phyloP scores from a whole-genome alignment of 805 yeast species.

The Yamadazyma sp. region DNA sequence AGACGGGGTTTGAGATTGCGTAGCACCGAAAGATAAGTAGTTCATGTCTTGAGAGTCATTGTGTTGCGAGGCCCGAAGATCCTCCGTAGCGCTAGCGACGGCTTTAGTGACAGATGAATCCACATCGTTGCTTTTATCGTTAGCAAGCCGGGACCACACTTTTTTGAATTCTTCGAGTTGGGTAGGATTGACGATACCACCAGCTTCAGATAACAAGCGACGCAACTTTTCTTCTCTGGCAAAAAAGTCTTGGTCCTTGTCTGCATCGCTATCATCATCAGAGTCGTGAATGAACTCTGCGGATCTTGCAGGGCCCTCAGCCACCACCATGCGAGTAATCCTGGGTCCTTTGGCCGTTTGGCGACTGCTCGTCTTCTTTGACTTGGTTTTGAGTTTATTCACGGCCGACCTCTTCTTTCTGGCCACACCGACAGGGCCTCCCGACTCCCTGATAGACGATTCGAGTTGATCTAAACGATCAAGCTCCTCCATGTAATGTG shows the following conservation, averaged over 20 bases:
- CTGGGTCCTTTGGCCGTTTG: slow-evolving; percentile 19
- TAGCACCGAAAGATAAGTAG: background rate
- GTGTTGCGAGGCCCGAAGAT: slow-evolving; percentile 14
- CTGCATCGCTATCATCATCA: slow-evolving; percentile 65
- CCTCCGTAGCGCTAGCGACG: slow-evolving; percentile 13
- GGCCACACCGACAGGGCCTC: slow-evolving; percentile 24
- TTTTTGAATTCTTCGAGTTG: slow-evolving; percentile 34
- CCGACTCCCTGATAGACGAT: slow-evolving; percentile 18
- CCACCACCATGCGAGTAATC: slow-evolving; percentile 8
- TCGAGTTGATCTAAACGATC: slow-evolving; percentile 43
- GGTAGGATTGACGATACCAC: slow-evolving; percentile 37
- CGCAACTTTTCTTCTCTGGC: slow-evolving; percentile 55
- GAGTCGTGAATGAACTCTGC: slow-evolving; percentile 57
- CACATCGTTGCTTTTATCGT: slow-evolving; percentile 8
- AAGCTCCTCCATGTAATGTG: slow-evolving; percentile 18
- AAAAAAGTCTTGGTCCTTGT: slow-evolving; percentile 51
- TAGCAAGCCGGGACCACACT: slow-evolving; percentile 25
- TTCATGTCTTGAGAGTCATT: slow-evolving; percentile 5
- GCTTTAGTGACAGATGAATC: slow-evolving; percentile 14
- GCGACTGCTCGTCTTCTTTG: slow-evolving; percentile 7
- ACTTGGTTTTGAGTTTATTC: slow-evolving; percentile 5
- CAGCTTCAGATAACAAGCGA: slow-evolving; percentile 30
- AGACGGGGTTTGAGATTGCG: background rate
- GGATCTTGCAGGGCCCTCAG: slow-evolving; percentile 37
- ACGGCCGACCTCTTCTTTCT: slow-evolving; percentile 22